A percentile compares a stretch with the other conserved stretches of the same genome.
Conservation (phyloP, 129 eudicot genomes). For the Glebionis coronaria region DNA sequence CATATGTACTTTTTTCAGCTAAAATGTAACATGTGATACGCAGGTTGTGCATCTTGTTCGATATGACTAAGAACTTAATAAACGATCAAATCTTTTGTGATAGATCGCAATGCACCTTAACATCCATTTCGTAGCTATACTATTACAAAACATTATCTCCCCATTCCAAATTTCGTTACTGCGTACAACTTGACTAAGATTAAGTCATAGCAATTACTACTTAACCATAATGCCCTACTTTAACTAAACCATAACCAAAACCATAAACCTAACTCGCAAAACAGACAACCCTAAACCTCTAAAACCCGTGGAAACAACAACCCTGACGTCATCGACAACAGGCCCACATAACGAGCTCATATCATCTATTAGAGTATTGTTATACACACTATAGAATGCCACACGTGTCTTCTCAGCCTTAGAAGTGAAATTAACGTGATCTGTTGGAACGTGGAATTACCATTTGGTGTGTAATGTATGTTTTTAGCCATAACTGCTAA, state of each 20-base stretch:
- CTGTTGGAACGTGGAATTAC: conserved; percentile 63
- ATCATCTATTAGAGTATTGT: conserved; percentile 12
- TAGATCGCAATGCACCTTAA: too few species aligned
- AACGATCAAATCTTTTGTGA: too few species aligned
- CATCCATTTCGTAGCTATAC: too few species aligned
- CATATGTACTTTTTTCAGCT: too few species aligned
- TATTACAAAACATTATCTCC: too few species aligned
- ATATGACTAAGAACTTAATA: too few species aligned
- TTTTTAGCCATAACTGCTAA: conserved; percentile 89
- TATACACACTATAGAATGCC: conserved; percentile 85
- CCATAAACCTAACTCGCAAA: conserved; percentile 30
- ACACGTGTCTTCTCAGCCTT: conserved; percentile 81
- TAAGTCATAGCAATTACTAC: neutral
- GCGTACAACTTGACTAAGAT: conserved; percentile 1
- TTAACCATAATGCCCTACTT: neutral
- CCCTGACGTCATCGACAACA: conserved; percentile 80
- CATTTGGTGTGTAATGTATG: conserved; percentile 56
- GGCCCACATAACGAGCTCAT: conserved; percentile 33
- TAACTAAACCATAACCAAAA: conserved; percentile 30
- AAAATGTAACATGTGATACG: too few species aligned
- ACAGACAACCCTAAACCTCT: conserved; percentile 33
- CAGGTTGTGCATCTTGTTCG: too few species aligned
- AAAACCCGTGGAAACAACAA: conserved; percentile 43
- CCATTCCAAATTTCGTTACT: conserved; percentile 5
- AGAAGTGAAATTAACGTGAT: conserved; percentile 72